Evolutionary conservation across 306 rosid species (phyloP).

Genomic region (Calophaca sinica): DNA sequence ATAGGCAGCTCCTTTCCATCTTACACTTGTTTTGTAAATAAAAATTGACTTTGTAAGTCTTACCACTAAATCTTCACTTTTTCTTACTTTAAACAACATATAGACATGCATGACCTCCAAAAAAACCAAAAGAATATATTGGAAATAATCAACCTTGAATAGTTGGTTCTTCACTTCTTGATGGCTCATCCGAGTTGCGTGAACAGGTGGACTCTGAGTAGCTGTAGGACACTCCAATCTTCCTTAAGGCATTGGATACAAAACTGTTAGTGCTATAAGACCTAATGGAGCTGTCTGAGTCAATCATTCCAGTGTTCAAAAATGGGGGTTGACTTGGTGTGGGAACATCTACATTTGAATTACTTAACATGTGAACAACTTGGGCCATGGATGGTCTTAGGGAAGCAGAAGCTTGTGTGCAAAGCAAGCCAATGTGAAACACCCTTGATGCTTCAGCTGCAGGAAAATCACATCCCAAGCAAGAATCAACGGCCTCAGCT

Average conservation of each 20-base stretch:
- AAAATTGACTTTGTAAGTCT: not conserved
- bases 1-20: too few relatives aligned
- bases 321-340: slow-evolving; percentile 84
- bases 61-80: slow-evolving; percentile 15
- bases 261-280: slow-evolving; percentile 61
- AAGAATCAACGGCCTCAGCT: slow-evolving; percentile 63
- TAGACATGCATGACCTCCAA: slow-evolving; percentile 16
- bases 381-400: slow-evolving; percentile 74
- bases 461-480: slow-evolving; percentile 61
- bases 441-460: slow-evolving; percentile 56
- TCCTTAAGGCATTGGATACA: slow-evolving; percentile 56
- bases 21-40: too few relatives aligned
- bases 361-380: slow-evolving; percentile 63
- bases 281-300: slow-evolving; percentile 51
- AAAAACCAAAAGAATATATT: slow-evolving; percentile 27
- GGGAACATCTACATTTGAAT: slow-evolving; percentile 53
- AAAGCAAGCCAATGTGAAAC: slow-evolving; percentile 75
- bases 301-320: slow-evolving; percentile 55
- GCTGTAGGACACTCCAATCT: slow-evolving; percentile 55
- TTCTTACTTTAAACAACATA: not conserved
- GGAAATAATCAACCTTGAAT: slow-evolving; percentile 37
- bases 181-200: slow-evolving; percentile 52
- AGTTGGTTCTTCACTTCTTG: slow-evolving; percentile 49
- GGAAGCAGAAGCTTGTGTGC: slow-evolving; percentile 82
- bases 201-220: slow-evolving; percentile 56